Evolutionary conservation across 1,139 yeast genomes (phyloP).

Genomic region (Saccharomyces hybrid): DNA sequence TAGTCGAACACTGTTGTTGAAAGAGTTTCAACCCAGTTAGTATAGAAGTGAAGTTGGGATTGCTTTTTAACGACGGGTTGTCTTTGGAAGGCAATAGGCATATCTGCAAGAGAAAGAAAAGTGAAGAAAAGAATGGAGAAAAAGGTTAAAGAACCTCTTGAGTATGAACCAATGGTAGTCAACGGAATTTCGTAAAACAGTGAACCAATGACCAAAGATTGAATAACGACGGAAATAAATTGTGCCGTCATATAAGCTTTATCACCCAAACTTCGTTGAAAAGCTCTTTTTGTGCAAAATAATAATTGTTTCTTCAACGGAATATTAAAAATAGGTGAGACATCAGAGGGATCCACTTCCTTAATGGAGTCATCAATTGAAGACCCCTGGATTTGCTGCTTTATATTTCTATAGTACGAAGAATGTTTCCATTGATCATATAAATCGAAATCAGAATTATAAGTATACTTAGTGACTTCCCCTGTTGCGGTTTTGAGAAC

Average conservation of each 20-base stretch:
- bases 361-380: constrained; percentile 9
- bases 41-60: constrained; percentile 42
- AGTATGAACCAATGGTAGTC: constrained; percentile 41
- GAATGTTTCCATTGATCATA: constrained; percentile 58
- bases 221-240: constrained; percentile 40
- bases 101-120: constrained; percentile 43
- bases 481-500: neutral
- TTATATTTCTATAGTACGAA: constrained; percentile 37
- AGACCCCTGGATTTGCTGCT: constrained; percentile 14
- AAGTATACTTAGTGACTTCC: neutral
- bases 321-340: constrained; percentile 33
- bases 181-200: constrained; percentile 41
- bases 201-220: constrained; percentile 45
- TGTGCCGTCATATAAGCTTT: constrained; percentile 39
- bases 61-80: constrained; percentile 45
- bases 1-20: constrained; percentile 38
- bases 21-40: constrained; percentile 45
- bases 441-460: constrained; percentile 46
- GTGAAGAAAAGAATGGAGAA: constrained; percentile 44
- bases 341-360: constrained; percentile 32
- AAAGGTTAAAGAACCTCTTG: constrained; percentile 47
- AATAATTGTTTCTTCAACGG: constrained; percentile 38
- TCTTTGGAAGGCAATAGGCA: constrained; percentile 39
- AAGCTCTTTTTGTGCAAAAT: constrained; percentile 38
- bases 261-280: constrained; percentile 42